Conservation (phyloP, 805 yeast genomes). For the Dipodascus albidus region DNA sequence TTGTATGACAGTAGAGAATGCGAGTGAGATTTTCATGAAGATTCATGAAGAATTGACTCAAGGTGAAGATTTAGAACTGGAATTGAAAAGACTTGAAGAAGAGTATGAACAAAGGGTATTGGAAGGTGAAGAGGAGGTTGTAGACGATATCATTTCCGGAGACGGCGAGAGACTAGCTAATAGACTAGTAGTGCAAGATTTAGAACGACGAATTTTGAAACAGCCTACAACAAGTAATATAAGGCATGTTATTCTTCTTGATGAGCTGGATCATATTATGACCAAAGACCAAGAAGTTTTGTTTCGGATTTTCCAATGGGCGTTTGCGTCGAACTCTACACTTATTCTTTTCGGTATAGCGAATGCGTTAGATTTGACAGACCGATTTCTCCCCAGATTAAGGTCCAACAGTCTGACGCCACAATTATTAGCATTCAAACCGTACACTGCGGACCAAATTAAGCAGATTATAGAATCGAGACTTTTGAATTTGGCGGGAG, state of each 20-base stretch:
- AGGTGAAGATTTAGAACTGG: slow-evolving; percentile 9
- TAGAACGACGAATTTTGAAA: slow-evolving; percentile 13
- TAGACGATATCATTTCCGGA: background rate
- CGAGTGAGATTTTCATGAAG: slow-evolving; percentile 51
- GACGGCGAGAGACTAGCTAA: background rate
- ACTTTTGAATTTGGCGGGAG: slow-evolving; percentile 28
- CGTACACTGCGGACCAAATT: slow-evolving; percentile 76
- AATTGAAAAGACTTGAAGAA: slow-evolving; percentile 14
- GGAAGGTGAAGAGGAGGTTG: background rate
- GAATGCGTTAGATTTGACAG: slow-evolving; percentile 84
- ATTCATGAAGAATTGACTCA: slow-evolving; percentile 33
- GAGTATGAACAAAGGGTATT: slow-evolving; percentile 5
- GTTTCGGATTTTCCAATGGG: slow-evolving; percentile 68
- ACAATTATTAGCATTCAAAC: slow-evolving; percentile 62
- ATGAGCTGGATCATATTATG: slow-evolving; percentile 82
- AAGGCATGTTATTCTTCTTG: slow-evolving; percentile 50
- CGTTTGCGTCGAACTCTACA: slow-evolving; percentile 37
- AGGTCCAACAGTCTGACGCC: slow-evolving; percentile 64
- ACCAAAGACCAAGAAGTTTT: slow-evolving; percentile 51
- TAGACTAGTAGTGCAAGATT: slow-evolving; percentile 1
- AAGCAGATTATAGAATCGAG: slow-evolving; percentile 48
- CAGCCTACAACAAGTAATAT: background rate
- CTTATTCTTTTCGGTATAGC: slow-evolving; percentile 81
- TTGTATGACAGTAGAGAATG: slow-evolving; percentile 68
- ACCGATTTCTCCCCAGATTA: slow-evolving; percentile 72